phyloP scores from a whole-genome alignment of 768 basidiomycete genomes.

The Amyloporia xantha region DNA sequence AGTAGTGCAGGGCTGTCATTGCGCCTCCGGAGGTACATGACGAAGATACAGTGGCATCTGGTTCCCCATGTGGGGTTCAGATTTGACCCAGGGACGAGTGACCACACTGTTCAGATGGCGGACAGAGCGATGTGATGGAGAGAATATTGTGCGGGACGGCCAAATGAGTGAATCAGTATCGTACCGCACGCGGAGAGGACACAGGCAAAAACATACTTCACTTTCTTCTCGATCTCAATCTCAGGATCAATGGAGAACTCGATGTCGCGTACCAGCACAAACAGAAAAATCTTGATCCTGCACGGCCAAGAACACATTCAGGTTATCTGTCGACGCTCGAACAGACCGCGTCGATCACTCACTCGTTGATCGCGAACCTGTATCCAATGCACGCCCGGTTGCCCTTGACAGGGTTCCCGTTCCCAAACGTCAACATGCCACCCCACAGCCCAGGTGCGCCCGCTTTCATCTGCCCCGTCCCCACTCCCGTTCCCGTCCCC shows the following conservation, averaged over 20 bases:
- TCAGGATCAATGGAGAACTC: slow-evolving; percentile 45
- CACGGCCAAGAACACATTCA: slow-evolving; percentile 1
- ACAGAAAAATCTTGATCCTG: slow-evolving; percentile 61
- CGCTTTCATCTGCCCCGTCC: slow-evolving; percentile 46
- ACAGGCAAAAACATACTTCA: slow-evolving; percentile 46
- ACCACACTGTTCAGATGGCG: slow-evolving; percentile 36
- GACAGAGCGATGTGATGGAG: background rate
- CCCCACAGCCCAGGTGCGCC: slow-evolving; percentile 42
- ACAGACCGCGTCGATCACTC: slow-evolving; percentile 23
- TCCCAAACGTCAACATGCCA: slow-evolving; percentile 50
- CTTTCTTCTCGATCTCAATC: slow-evolving; percentile 54
- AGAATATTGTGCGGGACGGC: no score
- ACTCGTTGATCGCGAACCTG: slow-evolving; percentile 56
- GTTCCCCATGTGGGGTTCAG: slow-evolving; percentile 45
- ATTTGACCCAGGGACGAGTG: slow-evolving; percentile 52
- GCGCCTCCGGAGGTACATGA: slow-evolving; percentile 8
- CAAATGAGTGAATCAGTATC: slow-evolving; percentile 9
- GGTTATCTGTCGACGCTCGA: background rate
- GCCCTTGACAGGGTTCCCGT: slow-evolving; percentile 42
- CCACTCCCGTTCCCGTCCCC: slow-evolving; percentile 25
- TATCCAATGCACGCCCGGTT: slow-evolving; percentile 58
- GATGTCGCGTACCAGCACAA: slow-evolving; percentile 49
- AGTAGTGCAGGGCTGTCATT: no score
- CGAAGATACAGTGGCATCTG: slow-evolving; percentile 45
- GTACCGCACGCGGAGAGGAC: slow-evolving; percentile 12